These are phyloP conservation scores for Cutaneotrichosporon arboriforme DNA, from an alignment of 1,284 basidiomycete genomes.

Conservation along the genomic window DNA sequence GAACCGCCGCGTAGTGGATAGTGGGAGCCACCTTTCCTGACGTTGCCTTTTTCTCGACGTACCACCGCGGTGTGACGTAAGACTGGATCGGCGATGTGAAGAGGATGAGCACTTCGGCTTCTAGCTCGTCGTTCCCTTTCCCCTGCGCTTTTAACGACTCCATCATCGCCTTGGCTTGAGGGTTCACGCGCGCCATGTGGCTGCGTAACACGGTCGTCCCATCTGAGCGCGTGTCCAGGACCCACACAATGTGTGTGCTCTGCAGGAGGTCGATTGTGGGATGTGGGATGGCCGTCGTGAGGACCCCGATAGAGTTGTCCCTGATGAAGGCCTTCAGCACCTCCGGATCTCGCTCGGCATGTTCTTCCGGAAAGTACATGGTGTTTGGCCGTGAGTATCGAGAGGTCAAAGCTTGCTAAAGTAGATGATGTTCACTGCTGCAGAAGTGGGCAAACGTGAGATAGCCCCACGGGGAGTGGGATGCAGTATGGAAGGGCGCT, in stretches of 20 bases:
- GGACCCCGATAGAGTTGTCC: conserved; percentile 47
- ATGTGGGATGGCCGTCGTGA: conserved; percentile 46
- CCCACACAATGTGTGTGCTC: conserved; percentile 49
- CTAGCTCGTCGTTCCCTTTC: conserved; percentile 6
- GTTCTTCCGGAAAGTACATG: conserved; percentile 50
- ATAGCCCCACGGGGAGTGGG: too few species aligned
- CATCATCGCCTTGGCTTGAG: conserved; percentile 39
- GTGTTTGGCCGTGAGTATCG: neutral
- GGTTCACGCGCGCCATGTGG: conserved; percentile 44
- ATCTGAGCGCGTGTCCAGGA: conserved; percentile 32
- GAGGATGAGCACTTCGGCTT: conserved; percentile 38
- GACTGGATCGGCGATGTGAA: conserved; percentile 38
- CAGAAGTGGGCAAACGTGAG: too few species aligned
- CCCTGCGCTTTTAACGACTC: conserved; percentile 2
- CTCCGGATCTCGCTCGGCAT: conserved; percentile 46
- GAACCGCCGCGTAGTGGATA: conserved; percentile 44
- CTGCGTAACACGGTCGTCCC: conserved; percentile 21
- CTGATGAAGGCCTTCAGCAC: conserved; percentile 46
- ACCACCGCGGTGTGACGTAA: conserved; percentile 43
- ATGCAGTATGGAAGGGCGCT: too few species aligned
- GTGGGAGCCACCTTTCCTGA: conserved; percentile 45
- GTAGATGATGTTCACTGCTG: too few species aligned
- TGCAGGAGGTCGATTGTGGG: conserved; percentile 41
- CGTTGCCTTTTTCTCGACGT: conserved; percentile 33
- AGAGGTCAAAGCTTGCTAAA: neutral